Percentiles rank a stretch among this genome's conserved stretches.
Evolutionary conservation across 495 filamentous ascomycete genomes (phyloP).

Genomic region (Neurospora sp.): DNA sequence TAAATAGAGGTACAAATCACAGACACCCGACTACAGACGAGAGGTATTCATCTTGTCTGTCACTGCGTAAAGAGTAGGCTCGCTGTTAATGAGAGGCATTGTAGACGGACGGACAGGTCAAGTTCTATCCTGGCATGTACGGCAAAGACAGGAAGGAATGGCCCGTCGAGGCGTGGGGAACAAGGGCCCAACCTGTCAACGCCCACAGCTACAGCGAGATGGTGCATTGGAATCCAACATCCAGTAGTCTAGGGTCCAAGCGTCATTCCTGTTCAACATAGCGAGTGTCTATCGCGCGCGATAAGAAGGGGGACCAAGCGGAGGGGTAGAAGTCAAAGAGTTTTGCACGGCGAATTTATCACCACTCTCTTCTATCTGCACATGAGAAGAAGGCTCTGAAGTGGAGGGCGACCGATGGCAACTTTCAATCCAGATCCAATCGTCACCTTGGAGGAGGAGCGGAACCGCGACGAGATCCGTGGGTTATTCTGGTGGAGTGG

Average conservation of each 20-base stretch:
- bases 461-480: not conserved
- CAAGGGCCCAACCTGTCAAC: not conserved
- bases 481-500: not conserved
- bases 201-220: not conserved
- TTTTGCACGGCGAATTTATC: not conserved
- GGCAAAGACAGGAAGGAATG: not conserved
- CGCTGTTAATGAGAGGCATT: not conserved
- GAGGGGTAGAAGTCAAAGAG: not conserved
- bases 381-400: not conserved
- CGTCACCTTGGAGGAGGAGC: not conserved
- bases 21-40: not conserved
- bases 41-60: not conserved
- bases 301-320: not conserved
- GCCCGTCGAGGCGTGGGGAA: slow-evolving; percentile 8
- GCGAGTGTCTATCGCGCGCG: not conserved
- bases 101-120: slow-evolving; percentile 53
- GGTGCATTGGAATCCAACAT: not conserved
- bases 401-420: not conserved
- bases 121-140: slow-evolving; percentile 69
- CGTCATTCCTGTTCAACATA: not conserved
- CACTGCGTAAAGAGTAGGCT: not conserved
- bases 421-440: not conserved
- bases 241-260: not conserved
- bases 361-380: not conserved
- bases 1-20: not conserved